Percentiles rank a stretch among this genome's conserved stretches.
These are phyloP conservation scores for Paraphoma chrysanthemicola DNA, from an alignment of 2,329 filamentous ascomycete species.

Conservation along the genomic window DNA sequence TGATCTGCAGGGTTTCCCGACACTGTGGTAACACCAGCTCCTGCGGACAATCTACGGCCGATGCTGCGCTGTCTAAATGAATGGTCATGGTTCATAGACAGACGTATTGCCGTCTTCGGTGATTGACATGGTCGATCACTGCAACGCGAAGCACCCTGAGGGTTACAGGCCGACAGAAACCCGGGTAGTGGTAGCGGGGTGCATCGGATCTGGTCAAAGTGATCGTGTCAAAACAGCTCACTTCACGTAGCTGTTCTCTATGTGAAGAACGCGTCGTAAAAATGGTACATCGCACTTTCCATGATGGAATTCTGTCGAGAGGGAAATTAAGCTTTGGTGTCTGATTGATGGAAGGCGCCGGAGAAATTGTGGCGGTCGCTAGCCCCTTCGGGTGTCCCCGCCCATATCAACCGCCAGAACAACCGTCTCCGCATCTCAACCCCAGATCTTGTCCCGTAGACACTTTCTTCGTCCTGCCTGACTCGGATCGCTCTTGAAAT, in stretches of 20 bases:
- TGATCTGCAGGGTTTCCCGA: not conserved
- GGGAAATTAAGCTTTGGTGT: not conserved
- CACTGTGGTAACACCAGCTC: not conserved
- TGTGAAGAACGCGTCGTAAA: not conserved
- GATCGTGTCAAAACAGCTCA: not conserved
- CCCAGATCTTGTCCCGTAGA: slow-evolving; percentile 17
- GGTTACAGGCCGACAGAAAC: not conserved
- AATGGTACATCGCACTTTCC: not conserved
- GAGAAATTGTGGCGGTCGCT: slow-evolving; percentile 25
- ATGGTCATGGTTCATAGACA: slow-evolving; percentile 12
- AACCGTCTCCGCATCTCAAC: slow-evolving; percentile 20
- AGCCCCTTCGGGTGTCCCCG: slow-evolving; percentile 13
- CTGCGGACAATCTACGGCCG: slow-evolving; percentile 23
- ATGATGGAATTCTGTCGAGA: not conserved
- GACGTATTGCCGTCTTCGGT: slow-evolving; percentile 7
- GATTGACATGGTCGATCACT: not conserved
- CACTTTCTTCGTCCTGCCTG: not conserved
- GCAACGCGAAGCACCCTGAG: not conserved
- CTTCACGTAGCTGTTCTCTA: not conserved
- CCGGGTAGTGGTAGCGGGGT: not conserved
- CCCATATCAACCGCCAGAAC: slow-evolving; percentile 10
- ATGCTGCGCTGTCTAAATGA: slow-evolving; percentile 16
- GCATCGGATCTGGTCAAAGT: not conserved
- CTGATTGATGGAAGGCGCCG: slow-evolving; percentile 33
- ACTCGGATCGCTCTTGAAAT: not conserved